Conservation (phyloP, 139 green algal genomes). For the Micractinium sp. region DNA sequence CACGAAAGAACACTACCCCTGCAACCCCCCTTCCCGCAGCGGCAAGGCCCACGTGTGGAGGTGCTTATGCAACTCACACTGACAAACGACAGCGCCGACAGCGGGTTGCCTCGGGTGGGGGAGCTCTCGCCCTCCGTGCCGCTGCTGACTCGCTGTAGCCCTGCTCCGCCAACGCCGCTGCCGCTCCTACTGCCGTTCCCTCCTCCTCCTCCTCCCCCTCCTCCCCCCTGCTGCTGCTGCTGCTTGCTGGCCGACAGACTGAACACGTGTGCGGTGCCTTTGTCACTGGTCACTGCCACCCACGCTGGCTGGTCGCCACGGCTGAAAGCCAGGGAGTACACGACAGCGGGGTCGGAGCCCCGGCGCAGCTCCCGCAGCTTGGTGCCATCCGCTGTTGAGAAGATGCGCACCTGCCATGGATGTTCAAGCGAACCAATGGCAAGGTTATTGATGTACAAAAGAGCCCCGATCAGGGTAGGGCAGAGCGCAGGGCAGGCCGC, state of each 20-base stretch:
- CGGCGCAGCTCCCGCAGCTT: constrained; percentile 91
- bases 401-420: constrained; percentile 79
- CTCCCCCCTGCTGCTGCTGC: not conserved
- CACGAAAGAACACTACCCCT: not conserved
- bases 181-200: not conserved
- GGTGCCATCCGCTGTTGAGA: constrained; percentile 82
- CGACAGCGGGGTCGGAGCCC: constrained; percentile 84
- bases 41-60: not conserved
- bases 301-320: constrained; percentile 63
- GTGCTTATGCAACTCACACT: constrained; percentile 36
- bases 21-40: not conserved
- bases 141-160: not conserved
- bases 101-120: constrained; percentile 34
- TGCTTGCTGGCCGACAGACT: constrained; percentile 30
- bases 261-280: constrained; percentile 87
- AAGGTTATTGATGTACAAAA: too few relatives aligned
- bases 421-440: too few relatives aligned
- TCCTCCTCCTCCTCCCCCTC: not conserved
- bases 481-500: too few relatives aligned
- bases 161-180: not conserved
- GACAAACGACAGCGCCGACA: constrained; percentile 56
- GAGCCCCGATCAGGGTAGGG: too few relatives aligned
- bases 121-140: not conserved
- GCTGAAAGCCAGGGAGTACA: constrained; percentile 89
- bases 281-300: constrained; percentile 91